Base-by-base conservation (phyloP, 2,329 filamentous ascomycete species). In the Botrytis galanthina region DNA sequence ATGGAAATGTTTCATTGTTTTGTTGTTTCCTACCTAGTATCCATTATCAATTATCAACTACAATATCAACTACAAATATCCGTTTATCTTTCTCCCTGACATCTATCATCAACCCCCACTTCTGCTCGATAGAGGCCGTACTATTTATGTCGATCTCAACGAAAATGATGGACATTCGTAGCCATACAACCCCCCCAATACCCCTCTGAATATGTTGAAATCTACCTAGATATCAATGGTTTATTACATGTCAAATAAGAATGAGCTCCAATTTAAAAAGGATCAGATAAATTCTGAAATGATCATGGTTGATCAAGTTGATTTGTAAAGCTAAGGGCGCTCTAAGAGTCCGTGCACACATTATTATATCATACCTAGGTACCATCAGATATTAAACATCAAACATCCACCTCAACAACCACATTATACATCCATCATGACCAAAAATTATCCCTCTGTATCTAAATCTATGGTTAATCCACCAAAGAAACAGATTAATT, bases 401-500 rank as follows among this genome's bases (percentile, higher is more conserved):
- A 29, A 37, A 39, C 26, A 3, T 51, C 64, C 22, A 39, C 48
- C n/a, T 32, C 35, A 57, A 14, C 46, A 57, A 8, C 26, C 48
- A 29, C 39, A 37, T 32, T 20, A 22, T 14, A 32, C 35, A 29
- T 32, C 48, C 35, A 71, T 14, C 16, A 70, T 71, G 46, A 70
- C 46, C 14, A 73, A 73, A 26, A 64, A 64, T 14, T 16, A 48
- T n/a, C 54, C 57, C 35, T 39, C 69, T 3, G 6, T 18, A 2
- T 46, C 44, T 32, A 22, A 37, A 44, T 26, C 48, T 29, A 14
- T 6, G 26, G n/a, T 54, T 39, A 42, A 35, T 51, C 73, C 29
- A 66, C 42, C 72, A 48, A 76, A 75, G 70, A 78, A 74, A 67
- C 75, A 73, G 72, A 91, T 92, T 80, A 92, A 92, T 79, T 84